phyloP scores from a whole-genome alignment of 2,329 filamentous ascomycete species.

The Hymenoscyphus scutula region DNA sequence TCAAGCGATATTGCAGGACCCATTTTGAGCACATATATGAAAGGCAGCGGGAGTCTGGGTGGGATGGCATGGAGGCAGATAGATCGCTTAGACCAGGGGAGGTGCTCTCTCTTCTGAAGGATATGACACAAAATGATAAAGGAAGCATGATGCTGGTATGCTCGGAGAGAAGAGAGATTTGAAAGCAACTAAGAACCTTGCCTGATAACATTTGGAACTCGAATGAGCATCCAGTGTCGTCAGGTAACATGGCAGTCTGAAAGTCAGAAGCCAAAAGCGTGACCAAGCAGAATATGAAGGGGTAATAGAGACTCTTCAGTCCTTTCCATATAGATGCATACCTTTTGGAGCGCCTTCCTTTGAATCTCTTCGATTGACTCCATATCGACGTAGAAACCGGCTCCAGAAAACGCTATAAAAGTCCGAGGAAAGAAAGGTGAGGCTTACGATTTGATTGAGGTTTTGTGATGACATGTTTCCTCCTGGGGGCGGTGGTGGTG shows the following conservation, averaged over 20 bases:
- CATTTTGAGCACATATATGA: no score
- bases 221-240: no score
- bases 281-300: not conserved
- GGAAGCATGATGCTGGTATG: not conserved
- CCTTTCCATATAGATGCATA: not conserved
- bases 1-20: no score
- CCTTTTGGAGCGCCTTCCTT: no score
- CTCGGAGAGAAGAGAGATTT: not conserved
- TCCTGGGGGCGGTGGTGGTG: conserved; percentile 48
- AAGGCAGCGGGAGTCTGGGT: no score
- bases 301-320: not conserved
- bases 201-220: not conserved
- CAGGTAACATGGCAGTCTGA: not conserved
- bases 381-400: not conserved
- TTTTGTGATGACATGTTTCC: conserved; percentile 76
- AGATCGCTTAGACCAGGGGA: not conserved
- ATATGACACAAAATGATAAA: not conserved
- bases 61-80: not conserved
- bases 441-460: conserved; percentile 88
- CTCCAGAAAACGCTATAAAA: not conserved
- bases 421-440: not conserved
- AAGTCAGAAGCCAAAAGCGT: not conserved
- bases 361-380: no score
- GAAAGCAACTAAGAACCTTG: not conserved
- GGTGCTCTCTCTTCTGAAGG: not conserved